Percentiles rank a stretch among this genome's conserved stretches.
phyloP scores from a whole-genome alignment of 2,329 filamentous ascomycete genomes.

The Diplodia sapinea region DNA sequence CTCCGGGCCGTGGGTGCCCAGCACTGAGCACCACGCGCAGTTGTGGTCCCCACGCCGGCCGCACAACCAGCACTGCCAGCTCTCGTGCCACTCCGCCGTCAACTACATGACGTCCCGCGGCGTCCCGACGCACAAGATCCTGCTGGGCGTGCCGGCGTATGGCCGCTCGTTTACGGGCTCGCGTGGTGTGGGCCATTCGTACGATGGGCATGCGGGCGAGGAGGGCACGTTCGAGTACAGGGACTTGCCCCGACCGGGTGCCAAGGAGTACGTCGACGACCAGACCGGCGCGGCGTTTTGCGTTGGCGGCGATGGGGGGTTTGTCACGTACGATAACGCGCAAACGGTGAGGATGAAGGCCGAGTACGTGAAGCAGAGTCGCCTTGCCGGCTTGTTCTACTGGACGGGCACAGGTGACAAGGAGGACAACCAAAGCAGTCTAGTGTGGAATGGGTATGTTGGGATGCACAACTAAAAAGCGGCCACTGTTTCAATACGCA shows the following conservation, averaged over 20 bases:
- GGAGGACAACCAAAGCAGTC: conserved; percentile 56
- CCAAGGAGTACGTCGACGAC: conserved; percentile 72
- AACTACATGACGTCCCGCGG: conserved; percentile 69
- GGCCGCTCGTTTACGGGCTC: conserved; percentile 73
- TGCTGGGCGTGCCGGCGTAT: conserved; percentile 77
- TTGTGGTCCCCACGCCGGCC: conserved; percentile 64
- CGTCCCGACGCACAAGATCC: conserved; percentile 72
- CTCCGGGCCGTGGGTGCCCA: conserved; percentile 70
- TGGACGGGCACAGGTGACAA: conserved; percentile 79
- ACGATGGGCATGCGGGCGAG: conserved; percentile 60
- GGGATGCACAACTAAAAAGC: conserved; percentile 50
- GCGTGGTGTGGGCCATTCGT: conserved; percentile 69
- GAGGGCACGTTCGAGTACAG: conserved; percentile 76
- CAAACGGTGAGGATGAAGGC: conserved; percentile 79
- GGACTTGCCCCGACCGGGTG: conserved; percentile 66
- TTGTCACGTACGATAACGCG: conserved; percentile 80
- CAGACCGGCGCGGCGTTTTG: conserved; percentile 73
- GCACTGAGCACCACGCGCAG: conserved; percentile 76
- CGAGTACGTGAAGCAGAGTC: conserved; percentile 71
- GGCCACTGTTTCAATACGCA: background rate
- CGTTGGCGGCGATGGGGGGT: conserved; percentile 74
- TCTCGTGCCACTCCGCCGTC: conserved; percentile 70
- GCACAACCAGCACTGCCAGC: conserved; percentile 61
- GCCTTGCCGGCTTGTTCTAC: conserved; percentile 78
- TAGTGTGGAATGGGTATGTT: conserved; percentile 66